Percentiles rank a stretch among this genome's conserved stretches.
phyloP scores from a whole-genome alignment of 1,139 yeast species.

The Saccharomycopsis phalli region DNA sequence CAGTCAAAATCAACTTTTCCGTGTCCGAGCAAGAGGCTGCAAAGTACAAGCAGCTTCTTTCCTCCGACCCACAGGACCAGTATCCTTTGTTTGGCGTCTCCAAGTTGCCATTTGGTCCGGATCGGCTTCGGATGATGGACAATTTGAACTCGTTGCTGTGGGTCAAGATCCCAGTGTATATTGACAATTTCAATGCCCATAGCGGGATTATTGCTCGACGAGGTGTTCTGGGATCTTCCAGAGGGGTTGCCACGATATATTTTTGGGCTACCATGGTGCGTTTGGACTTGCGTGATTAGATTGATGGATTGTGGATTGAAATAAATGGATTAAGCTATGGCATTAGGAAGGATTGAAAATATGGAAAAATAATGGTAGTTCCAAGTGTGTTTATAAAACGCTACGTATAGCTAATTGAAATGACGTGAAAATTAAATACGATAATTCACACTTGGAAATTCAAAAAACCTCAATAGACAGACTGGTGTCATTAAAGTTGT shows the following conservation, averaged over 20 bases:
- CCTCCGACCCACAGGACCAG: neutral
- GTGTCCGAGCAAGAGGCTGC: constrained; percentile 6
- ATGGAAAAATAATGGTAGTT: neutral
- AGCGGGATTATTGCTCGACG: constrained; percentile 64
- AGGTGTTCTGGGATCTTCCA: constrained; percentile 46
- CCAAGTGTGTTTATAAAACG: too few species aligned
- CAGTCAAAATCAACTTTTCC: constrained; percentile 12
- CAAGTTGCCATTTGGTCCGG: constrained; percentile 35
- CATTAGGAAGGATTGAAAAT: too few species aligned
- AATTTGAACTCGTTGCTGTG: constrained; percentile 50
- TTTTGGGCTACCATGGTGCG: constrained; percentile 32
- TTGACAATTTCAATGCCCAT: constrained; percentile 63
- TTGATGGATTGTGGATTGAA: neutral
- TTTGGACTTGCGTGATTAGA: constrained; percentile 2
- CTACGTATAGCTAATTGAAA: too few species aligned
- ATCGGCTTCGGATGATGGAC: constrained; percentile 35
- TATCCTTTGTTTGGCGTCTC: constrained; percentile 22
- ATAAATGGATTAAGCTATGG: neutral
- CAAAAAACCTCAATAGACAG: too few species aligned
- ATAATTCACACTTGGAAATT: too few species aligned
- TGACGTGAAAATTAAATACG: too few species aligned
- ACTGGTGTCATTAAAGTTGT: too few species aligned
- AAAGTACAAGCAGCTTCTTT: neutral
- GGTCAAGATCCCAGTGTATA: constrained; percentile 57
- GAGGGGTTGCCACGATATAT: constrained; percentile 45